Percentiles rank a stretch among this genome's conserved stretches.
phyloP scores from a whole-genome alignment of 2,329 filamentous ascomycete species.

The Sphaerulina populicola region DNA sequence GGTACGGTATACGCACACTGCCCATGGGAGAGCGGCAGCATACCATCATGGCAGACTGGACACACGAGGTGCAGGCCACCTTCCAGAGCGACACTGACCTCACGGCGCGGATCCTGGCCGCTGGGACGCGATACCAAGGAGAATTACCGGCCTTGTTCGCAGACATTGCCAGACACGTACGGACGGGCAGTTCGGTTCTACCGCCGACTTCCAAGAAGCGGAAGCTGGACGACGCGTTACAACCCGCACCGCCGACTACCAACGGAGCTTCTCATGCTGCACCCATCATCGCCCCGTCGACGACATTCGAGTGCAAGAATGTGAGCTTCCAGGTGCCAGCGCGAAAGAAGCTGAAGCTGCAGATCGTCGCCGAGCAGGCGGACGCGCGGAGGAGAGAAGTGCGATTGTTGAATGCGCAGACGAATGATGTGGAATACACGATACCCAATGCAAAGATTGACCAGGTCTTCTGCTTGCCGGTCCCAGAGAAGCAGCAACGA shows the following conservation, averaged over 20 bases:
- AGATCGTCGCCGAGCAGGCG: conserved; percentile 39
- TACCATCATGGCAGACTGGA: conserved; percentile 2
- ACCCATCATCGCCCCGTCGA: conserved; percentile 30
- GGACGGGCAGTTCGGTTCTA: conserved; percentile 13
- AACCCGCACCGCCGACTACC: conserved; percentile 2
- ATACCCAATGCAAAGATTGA: conserved; percentile 47
- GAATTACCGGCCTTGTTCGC: conserved; percentile 36
- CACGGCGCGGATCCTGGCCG: conserved; percentile 16
- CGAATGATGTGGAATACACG: conserved; percentile 33
- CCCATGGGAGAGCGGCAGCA: too few relatives aligned
- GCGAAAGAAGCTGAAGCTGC: conserved; percentile 55
- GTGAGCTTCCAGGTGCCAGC: conserved; percentile 55
- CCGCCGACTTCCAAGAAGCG: conserved; percentile 39
- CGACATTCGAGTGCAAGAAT: conserved; percentile 44
- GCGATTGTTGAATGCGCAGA: conserved; percentile 25
- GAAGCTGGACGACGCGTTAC: conserved; percentile 39
- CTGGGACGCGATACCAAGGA: conserved; percentile 14
- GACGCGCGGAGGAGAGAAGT: conserved; percentile 24
- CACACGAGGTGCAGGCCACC: conserved; percentile 14
- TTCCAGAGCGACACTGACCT: conserved; percentile 16
- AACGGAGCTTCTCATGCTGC: conserved; percentile 10
- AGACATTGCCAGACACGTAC: conserved; percentile 43
- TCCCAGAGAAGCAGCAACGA: conserved; percentile 56
- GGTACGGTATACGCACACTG: too few relatives aligned
- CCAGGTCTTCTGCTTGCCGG: conserved; percentile 53